Base-by-base conservation (phyloP, 331 rosid species). In the Spiraea crenata region DNA sequence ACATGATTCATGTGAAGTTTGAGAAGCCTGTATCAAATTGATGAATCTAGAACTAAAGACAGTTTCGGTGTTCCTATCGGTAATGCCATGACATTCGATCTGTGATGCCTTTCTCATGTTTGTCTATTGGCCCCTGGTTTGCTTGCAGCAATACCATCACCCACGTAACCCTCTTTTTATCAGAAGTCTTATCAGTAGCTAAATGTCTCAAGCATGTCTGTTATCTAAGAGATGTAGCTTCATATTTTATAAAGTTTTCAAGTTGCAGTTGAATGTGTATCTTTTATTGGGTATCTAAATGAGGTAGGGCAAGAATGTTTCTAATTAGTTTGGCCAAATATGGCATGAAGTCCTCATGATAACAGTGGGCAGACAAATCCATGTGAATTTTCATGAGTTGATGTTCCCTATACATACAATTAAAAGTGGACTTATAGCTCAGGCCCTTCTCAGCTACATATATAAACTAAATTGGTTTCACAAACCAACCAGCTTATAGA, bases 381-480 rank as follows among this genome's bases (percentile, higher is more conserved):
- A 74, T 67, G 81, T 78, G 73, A 63, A 54, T 77, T 40, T 40
- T 41, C 70, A 69, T 19, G 3, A 58, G 57, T 50, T 54, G 44
- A 69, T 76, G 76, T 67, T 38, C 56, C 15, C 5, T 57, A 25
- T 16, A 31, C 62, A 11, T n/a, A n/a, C 10, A 5, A 17, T 14
- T 58, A 34, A 35, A 34, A 58, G 41, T 11, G 41, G 1, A 58
- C 37, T 58, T 35, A 25, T 25, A 35, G 14, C 44, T 37, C 47
- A 14, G 34, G 31, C 52, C 10, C 54, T 11, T 51, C 58, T 31
- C 74, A 59, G 66, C 52, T 61, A 67, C 60, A 57, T 34, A 67
- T 66, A 57, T 34, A 45, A 11, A 54, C 50, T 8, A 9, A 42
- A n/a, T 51, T 37, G 38, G 46, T 16, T 52, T 64, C 71, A 40